Percentiles rank a stretch among this genome's conserved stretches.
Conservation (phyloP, 2,329 filamentous ascomycete species). For the Didymella exigua region DNA sequence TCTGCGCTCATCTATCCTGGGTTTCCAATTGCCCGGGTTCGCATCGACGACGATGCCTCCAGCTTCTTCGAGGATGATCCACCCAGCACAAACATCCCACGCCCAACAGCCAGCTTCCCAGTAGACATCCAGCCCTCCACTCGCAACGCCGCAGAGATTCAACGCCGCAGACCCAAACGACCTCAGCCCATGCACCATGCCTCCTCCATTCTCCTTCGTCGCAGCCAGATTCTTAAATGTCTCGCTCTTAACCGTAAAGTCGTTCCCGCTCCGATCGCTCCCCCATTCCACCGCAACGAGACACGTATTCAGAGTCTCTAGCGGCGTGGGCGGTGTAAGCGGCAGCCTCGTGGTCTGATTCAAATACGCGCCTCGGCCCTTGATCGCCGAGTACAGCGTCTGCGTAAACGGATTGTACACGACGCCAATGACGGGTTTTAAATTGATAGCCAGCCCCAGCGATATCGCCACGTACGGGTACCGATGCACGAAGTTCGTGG, state of each 20-base stretch:
- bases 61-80: conserved; percentile 76
- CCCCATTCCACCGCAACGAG: conserved; percentile 79
- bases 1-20: conserved; percentile 61
- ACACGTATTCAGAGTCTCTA: conserved; percentile 65
- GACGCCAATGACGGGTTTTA: conserved; percentile 69
- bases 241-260: conserved; percentile 71
- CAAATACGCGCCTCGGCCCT: conserved; percentile 68
- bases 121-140: conserved; percentile 73
- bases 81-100: conserved; percentile 84
- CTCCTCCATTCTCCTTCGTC: conserved; percentile 65
- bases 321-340: conserved; percentile 59
- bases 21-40: conserved; percentile 73
- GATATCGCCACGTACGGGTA: conserved; percentile 78
- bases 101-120: conserved; percentile 87
- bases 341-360: conserved; percentile 52
- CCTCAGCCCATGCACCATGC: conserved; percentile 78
- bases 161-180: conserved; percentile 74
- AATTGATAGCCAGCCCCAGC: conserved; percentile 70
- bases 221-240: conserved; percentile 65
- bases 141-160: conserved; percentile 74
- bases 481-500: conserved; percentile 79
- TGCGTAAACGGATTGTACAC: conserved; percentile 81
- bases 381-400: conserved; percentile 70
- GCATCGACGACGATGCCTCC: conserved; percentile 74
- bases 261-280: conserved; percentile 68